A percentile compares a stretch with the other conserved stretches of the same genome.
Conservation (phyloP, 2,329 filamentous ascomycete genomes). For the Dryadomyces quercus-mongolicae region DNA sequence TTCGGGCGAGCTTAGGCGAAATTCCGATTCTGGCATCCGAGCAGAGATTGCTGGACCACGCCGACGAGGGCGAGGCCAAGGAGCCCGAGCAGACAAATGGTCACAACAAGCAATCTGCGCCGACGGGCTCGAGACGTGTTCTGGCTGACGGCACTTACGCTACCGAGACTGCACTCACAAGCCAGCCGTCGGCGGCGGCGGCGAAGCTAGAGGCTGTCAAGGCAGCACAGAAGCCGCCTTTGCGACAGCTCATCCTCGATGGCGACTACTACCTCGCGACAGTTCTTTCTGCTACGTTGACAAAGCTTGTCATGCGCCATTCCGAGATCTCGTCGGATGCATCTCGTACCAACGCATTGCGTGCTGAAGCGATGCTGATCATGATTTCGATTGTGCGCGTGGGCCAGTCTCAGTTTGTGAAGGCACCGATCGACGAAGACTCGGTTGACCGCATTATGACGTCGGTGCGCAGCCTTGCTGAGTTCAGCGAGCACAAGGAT, state of each 20-base stretch:
- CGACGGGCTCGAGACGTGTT: constrained; percentile 79
- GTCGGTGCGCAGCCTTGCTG: constrained; percentile 81
- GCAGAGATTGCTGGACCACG: constrained; percentile 79
- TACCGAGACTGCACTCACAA: constrained; percentile 90
- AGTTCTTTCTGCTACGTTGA: constrained; percentile 89
- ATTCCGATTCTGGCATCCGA: constrained; percentile 95
- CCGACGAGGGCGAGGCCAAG: constrained; percentile 55
- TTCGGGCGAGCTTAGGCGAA: constrained; percentile 85
- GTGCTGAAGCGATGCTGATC: constrained; percentile 96
- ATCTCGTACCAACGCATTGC: constrained; percentile 82
- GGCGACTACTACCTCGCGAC: constrained; percentile 95
- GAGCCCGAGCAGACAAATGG: constrained; percentile 65
- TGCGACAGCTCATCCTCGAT: constrained; percentile 89
- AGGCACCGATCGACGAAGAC: constrained; percentile 93
- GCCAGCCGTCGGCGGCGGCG: constrained; percentile 67
- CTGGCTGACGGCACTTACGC: constrained; percentile 95
- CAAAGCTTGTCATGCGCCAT: constrained; percentile 96
- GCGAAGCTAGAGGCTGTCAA: constrained; percentile 94
- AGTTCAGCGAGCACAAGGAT: constrained; percentile 81
- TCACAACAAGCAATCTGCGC: constrained; percentile 54
- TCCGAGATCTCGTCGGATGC: constrained; percentile 80
- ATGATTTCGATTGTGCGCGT: constrained; percentile 99
- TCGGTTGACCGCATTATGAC: constrained; percentile 98
- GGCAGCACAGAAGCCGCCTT: constrained; percentile 87
- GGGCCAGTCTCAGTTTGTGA: constrained; percentile 97